Base-by-base conservation (phyloP, 441 rosid species). In the Sinapis alba region DNA sequence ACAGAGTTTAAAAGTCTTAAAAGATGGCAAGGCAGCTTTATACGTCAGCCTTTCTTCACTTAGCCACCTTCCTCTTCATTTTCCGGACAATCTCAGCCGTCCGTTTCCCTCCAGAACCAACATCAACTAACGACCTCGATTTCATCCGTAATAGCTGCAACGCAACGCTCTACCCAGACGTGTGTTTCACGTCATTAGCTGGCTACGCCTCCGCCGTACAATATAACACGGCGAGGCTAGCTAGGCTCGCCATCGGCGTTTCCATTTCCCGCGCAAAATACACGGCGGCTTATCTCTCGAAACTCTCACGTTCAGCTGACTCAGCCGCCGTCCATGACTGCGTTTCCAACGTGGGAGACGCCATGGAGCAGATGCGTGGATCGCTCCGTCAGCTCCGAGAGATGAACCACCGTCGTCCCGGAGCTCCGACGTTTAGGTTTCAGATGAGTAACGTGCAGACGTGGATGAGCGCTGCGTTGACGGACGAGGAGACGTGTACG, bases 391-490 rank as follows among this genome's bases (percentile, higher is more conserved):
- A 90, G 84, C 89, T 93, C 84, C 75, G 88, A 8, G 84, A 81
- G 81, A 74, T 90, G 18, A 84, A 82, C 24, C 75, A 74, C 4
- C 76, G 86, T 0, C 86, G 80, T 13, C 62, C 82, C 1, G 80
- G 80, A 69, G 76, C 61, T 5, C 81, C 79, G 50, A 36, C 74
- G 38, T 86, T 89, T 72, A 71, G 83, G 83, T 91, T 89, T 70
- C 89, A 81, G 76, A 84, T 90, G 88, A 86, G 92, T 65, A 88
- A 93, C 74, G 93, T 93, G 60, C 95, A 90, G 83, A 93, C 98
- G 69, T 93, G 98, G 98, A 88, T 93, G 95, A 93, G 98, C 75
- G 92, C 98, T 0, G 98, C 97, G 3, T 70, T 90, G 78, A 93
- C 98, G 13, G 89, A 90, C 71, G 87, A 87, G 86, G 97, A 89